phyloP scores from a whole-genome alignment of 495 filamentous ascomycete genomes.

The Copromyces sp. region DNA sequence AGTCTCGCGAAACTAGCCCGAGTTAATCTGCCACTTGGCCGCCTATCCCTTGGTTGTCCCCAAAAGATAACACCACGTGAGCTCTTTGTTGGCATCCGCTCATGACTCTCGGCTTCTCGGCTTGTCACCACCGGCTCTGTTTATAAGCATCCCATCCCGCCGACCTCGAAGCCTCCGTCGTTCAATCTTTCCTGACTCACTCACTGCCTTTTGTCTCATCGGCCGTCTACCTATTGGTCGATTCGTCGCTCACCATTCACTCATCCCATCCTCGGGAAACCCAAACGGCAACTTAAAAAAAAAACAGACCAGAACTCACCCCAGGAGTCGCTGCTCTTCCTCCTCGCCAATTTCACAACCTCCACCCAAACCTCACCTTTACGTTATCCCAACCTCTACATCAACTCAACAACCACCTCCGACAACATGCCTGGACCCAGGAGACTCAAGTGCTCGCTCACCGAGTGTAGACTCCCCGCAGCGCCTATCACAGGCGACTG shows the following conservation, averaged over 20 bases:
- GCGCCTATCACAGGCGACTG: constrained; percentile 94
- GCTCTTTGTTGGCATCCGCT: constrained; percentile 2
- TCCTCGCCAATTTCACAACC: constrained; percentile 5
- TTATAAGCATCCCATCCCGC: constrained; percentile 6
- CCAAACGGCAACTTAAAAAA: not conserved
- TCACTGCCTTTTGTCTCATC: not conserved
- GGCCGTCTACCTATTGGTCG: not conserved
- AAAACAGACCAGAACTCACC: not conserved
- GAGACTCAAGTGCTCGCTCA: constrained; percentile 80
- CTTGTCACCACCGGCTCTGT: constrained; percentile 5
- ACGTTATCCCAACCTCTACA: constrained; percentile 1
- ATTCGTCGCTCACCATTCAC: constrained; percentile 7
- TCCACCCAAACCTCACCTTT: constrained; percentile 8
- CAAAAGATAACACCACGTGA: constrained; percentile 13
- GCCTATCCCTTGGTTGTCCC: constrained; percentile 5
- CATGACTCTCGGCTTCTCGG: not conserved
- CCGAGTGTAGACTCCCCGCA: constrained; percentile 74
- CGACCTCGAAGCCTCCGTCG: not conserved
- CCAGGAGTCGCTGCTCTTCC: not conserved
- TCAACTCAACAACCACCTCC: constrained; percentile 10
- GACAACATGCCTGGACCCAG: constrained; percentile 52
- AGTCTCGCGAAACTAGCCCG: constrained; percentile 4
- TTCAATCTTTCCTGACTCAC: not conserved
- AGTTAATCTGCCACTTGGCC: constrained; percentile 8
- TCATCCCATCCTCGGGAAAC: not conserved